Conservation (phyloP, 441 rosid species). For the Populus hybrid region DNA sequence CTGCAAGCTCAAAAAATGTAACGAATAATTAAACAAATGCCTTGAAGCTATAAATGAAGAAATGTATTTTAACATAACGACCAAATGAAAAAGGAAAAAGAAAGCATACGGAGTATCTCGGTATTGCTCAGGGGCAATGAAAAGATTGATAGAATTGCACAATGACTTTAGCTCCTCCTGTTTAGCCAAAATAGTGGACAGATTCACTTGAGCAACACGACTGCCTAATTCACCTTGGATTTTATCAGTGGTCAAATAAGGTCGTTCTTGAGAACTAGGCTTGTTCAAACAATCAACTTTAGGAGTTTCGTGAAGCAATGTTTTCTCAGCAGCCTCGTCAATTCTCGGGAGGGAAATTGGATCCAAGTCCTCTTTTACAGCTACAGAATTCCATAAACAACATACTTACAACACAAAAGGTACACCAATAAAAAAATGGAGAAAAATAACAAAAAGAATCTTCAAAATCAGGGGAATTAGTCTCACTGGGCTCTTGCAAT, state of each 20-base stretch:
- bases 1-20: constrained; percentile 25
- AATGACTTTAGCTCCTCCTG: constrained; percentile 25
- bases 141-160: constrained; percentile 10
- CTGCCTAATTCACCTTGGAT: constrained; percentile 7
- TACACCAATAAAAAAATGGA: too few species aligned
- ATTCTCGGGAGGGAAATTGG: constrained; percentile 18
- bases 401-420: background rate
- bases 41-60: background rate
- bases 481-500: constrained; percentile 33
- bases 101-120: constrained; percentile 29
- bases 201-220: constrained; percentile 21
- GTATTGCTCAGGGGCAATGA: constrained; percentile 23
- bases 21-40: background rate
- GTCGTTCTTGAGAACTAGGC: constrained; percentile 20
- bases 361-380: constrained; percentile 30
- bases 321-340: constrained; percentile 23
- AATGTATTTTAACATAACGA: background rate
- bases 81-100: background rate
- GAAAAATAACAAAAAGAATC: constrained; percentile 20
- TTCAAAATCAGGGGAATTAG: constrained; percentile 18
- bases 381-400: constrained; percentile 21
- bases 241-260: constrained; percentile 1
- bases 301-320: constrained; percentile 21
- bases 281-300: constrained; percentile 20
- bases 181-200: constrained; percentile 20